Percentiles rank a stretch among this genome's conserved stretches.
Conservation (phyloP, 2,329 filamentous ascomycete genomes). For the Canariomyces notabilis region DNA sequence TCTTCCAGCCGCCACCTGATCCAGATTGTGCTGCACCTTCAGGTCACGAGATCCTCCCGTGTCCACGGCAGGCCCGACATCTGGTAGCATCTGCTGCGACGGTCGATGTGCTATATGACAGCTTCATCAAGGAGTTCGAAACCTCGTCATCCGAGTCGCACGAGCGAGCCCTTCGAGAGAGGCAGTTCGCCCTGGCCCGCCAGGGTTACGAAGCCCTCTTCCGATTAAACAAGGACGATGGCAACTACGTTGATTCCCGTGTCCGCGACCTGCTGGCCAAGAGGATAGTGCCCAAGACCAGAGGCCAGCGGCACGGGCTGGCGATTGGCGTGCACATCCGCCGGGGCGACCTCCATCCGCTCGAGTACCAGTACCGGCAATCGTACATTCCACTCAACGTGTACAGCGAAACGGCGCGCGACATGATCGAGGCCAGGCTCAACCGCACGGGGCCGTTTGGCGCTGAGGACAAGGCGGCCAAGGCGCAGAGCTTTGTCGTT, state of each 20-base stretch:
- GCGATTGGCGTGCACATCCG: constrained; percentile 73
- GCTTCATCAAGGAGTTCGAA: constrained; percentile 47
- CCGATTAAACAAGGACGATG: constrained; percentile 60
- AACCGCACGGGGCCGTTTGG: constrained; percentile 36
- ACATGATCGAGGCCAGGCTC: constrained; percentile 47
- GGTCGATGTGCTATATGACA: constrained; percentile 57
- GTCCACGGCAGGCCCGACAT: constrained; percentile 70
- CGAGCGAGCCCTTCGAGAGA: constrained; percentile 48
- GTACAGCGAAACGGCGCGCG: constrained; percentile 57
- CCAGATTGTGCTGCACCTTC: constrained; percentile 67
- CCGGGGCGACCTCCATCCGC: constrained; percentile 71
- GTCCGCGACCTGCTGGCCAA: constrained; percentile 50
- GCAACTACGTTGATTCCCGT: constrained; percentile 57
- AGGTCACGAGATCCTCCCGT: constrained; percentile 71
- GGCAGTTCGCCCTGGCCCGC: constrained; percentile 64
- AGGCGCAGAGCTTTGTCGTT: constrained; percentile 48
- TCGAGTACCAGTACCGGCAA: constrained; percentile 69
- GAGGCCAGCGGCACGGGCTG: constrained; percentile 42
- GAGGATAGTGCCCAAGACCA: constrained; percentile 31
- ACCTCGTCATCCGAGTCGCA: constrained; percentile 40
- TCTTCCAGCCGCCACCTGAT: constrained; percentile 63
- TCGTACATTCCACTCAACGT: constrained; percentile 71
- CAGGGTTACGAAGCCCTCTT: constrained; percentile 71
- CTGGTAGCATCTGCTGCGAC: constrained; percentile 69
- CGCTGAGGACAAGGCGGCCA: constrained; percentile 33